Evolutionary conservation across 805 yeast species (phyloP), one percentile per base, ranked within the genome.

Genomic region (Metschnikowia vanudenii): DNA sequence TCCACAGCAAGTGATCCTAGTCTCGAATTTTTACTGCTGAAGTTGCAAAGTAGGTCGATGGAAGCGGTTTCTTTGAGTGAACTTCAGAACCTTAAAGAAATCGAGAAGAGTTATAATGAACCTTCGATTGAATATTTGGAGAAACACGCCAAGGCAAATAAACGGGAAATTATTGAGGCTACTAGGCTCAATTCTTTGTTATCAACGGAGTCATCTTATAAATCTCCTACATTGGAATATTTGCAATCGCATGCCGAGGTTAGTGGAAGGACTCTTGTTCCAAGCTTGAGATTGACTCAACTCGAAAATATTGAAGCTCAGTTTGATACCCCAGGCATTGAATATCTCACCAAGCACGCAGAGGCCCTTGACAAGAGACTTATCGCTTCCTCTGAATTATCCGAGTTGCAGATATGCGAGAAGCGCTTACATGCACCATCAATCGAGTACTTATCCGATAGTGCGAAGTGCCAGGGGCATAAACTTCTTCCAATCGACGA

Each of bases 21-120:
- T 12, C 17, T 49, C 14, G 49, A 49, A 2, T 56, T 47, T 18
- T 48, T 56, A 39, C 44, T 24, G 17, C 51, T 49, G 12, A 53
- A 55, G 18, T 17, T 37, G 20, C 14, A 16, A 39, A 13, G 31
- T 37, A 18, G 16, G 17, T 20, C 57, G 43, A 22, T 30, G 57
- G 26, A 20, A 39, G n/a, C 53, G 32, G 17, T 50, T 13, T n/a
- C 37, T 6, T 16, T 19, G 3, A 37, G 28, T 11, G 34, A 35
- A 2, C 29, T 46, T 18, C 13, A 6, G 14, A 16, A 20, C 22
- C 33, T 46, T 41, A 19, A 34, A 12, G 34, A 22, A n/a, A 37
- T 18, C 17, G 43, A 42, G 32, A 17, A 19, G 13, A 13, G 8
- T 9, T 35, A 18, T 24, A 20, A 42, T 6, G 5, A 37, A 13